Percentiles rank a stretch among this genome's conserved stretches.
phyloP scores from a whole-genome alignment of 371 early-diverging fungal species.

The Actinomucor elegans region DNA sequence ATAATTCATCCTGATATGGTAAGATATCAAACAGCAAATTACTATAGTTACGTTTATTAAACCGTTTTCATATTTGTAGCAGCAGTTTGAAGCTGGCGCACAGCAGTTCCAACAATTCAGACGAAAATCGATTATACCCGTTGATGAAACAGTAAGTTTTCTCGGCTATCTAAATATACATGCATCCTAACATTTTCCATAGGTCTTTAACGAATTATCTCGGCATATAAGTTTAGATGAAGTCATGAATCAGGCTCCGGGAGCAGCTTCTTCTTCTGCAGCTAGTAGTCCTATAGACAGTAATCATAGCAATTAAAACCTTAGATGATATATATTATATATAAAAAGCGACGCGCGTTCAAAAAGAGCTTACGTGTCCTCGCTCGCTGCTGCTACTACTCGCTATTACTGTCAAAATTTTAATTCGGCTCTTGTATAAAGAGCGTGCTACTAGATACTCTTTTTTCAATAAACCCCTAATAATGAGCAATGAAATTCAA shows the following conservation, averaged over 20 bases:
- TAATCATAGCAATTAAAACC: not conserved
- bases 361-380: conserved; percentile 4
- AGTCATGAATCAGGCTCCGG: conserved; percentile 60
- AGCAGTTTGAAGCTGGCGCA: conserved; percentile 64
- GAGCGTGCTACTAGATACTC: no score
- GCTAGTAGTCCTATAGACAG: conserved; percentile 21
- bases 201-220: conserved; percentile 76
- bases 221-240: conserved; percentile 87
- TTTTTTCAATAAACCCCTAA: not conserved
- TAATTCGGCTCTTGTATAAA: no score
- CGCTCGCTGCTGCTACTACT: no score
- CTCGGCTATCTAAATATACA: no score
- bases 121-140: conserved; percentile 90
- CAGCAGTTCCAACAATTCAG: conserved; percentile 77
- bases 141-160: conserved; percentile 41
- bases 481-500: conserved; percentile 37
- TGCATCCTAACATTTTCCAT: no score
- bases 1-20: conserved; percentile 52
- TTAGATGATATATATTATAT: no score
- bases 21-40: not conserved
- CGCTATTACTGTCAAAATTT: no score
- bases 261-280: conserved; percentile 26
- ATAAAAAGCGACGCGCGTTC: conserved; percentile 3
- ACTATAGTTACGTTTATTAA: no score
- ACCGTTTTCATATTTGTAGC: conserved; percentile 22